Base-by-base conservation (phyloP, 495 filamentous ascomycete species). In the Hypoxylon trugodes region DNA sequence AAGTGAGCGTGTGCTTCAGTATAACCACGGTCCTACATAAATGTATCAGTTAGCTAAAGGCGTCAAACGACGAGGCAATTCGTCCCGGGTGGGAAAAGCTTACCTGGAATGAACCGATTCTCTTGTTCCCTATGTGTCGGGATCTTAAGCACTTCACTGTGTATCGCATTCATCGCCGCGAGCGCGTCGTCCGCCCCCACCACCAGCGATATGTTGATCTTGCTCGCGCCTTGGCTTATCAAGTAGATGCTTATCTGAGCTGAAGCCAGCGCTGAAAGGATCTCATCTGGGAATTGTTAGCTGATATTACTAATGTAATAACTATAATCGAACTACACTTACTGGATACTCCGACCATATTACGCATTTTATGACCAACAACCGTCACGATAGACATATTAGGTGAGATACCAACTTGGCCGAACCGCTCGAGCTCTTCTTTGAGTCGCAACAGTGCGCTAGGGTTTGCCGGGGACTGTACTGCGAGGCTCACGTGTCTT, bases 131-230 rank as follows among this genome's bases (percentile, higher is more conserved):
- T 49, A 6, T 63, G 68, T 4, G 71, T 71, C 43, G 76, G 74
- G 16, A 78, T 78, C 41, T 74, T 72, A 21, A 78, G 67, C 8
- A 78, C 76, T n/a, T 78, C 69, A 38, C 67, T 62, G 30, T 78
- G 76, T 32, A 78, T 73, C 7, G 72, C 72, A 50, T 76, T 73
- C 53, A 74, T 73, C 6, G 76, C 76, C n/a, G 69, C 55, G 13
- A 72, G 60, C 0, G 74, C 74, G 57, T 78, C 69, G 30, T 74
- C 65, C 0, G 72, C 70, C 26, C 68, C 63, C 0, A 78, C 73
- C 3, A 78, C 76, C 9, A 78, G 69, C 64, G 76, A 78, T 42
- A 78, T 74, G 52, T 74, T 77, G 22, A 78, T 76, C 61, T 78
- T 72, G 46, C 73, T 77, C 32, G 76, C 76, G 19, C 76, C 76